Evolutionary conservation across 2,329 filamentous ascomycete genomes (phyloP).

Genomic region (Pseudogymnoascus sp.): DNA sequence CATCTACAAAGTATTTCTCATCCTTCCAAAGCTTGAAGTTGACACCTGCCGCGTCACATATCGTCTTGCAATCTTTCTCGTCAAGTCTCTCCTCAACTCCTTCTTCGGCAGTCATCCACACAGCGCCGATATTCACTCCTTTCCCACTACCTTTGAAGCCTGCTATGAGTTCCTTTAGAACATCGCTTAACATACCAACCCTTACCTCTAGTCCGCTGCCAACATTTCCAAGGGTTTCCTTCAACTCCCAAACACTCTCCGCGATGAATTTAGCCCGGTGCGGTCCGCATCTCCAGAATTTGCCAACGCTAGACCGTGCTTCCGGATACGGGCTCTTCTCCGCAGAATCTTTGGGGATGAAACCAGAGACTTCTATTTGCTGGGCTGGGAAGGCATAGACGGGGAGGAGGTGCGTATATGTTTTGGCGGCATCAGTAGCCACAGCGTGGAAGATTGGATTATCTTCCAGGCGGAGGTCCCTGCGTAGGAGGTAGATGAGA

Average conservation of each 20-base stretch:
- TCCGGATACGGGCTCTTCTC: slow-evolving; percentile 57
- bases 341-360: slow-evolving; percentile 44
- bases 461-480: slow-evolving; percentile 65
- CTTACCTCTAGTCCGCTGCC: slow-evolving; percentile 57
- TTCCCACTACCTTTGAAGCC: slow-evolving; percentile 34
- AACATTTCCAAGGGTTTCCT: slow-evolving; percentile 49
- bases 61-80: slow-evolving; percentile 45
- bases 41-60: slow-evolving; percentile 46
- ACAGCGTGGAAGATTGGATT: slow-evolving; percentile 64
- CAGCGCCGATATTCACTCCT: slow-evolving; percentile 43
- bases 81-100: slow-evolving; percentile 62
- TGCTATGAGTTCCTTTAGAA: slow-evolving; percentile 50
- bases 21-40: slow-evolving; percentile 62
- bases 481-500: slow-evolving; percentile 63
- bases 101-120: slow-evolving; percentile 71
- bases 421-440: slow-evolving; percentile 35
- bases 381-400: slow-evolving; percentile 62
- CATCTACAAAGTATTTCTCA: slow-evolving; percentile 73
- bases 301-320: slow-evolving; percentile 56
- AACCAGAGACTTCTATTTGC: slow-evolving; percentile 69
- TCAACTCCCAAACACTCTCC: slow-evolving; percentile 67
- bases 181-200: slow-evolving; percentile 53
- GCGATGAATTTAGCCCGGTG: slow-evolving; percentile 65
- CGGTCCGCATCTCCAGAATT: slow-evolving; percentile 67
- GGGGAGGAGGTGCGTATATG: slow-evolving; percentile 59